Percentiles rank a stretch among this genome's conserved stretches.
Evolutionary conservation across 2,329 filamentous ascomycete genomes (phyloP).

Genomic region (Aureobasidium uvarum): DNA sequence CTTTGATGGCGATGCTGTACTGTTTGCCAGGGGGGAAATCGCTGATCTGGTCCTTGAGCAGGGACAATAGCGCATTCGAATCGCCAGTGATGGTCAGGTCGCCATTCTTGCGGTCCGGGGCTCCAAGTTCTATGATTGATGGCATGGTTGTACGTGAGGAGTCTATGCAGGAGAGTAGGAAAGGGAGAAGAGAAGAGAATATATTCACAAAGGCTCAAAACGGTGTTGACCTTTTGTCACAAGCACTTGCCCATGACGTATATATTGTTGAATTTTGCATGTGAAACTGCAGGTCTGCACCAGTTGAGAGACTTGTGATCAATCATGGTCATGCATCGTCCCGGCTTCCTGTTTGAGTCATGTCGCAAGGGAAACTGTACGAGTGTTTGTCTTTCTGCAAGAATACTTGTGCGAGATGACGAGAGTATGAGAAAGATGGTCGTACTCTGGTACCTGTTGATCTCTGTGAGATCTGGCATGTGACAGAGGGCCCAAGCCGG

Average conservation of each 20-base stretch:
- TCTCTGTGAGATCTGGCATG: slow-evolving; percentile 9
- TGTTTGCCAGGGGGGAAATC: slow-evolving; percentile 25
- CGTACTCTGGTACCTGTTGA: slow-evolving; percentile 3
- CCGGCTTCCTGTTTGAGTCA: too few species aligned
- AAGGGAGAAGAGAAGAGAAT: background rate
- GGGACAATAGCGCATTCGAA: background rate
- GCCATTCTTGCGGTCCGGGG: slow-evolving; percentile 19
- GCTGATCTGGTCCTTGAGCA: slow-evolving; percentile 5
- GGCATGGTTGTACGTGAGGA: background rate
- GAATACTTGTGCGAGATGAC: background rate
- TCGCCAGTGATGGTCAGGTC: background rate
- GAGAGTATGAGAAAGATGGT: background rate
- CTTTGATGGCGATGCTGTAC: slow-evolving; percentile 30
- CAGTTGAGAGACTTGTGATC: background rate
- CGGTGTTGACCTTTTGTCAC: slow-evolving; percentile 2
- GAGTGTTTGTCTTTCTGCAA: background rate
- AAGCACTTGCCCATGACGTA: background rate
- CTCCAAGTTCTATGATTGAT: slow-evolving; percentile 2
- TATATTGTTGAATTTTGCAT: background rate
- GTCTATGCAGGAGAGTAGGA: background rate
- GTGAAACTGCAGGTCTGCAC: background rate
- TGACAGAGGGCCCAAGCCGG: slow-evolving; percentile 6
- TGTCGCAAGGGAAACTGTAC: background rate
- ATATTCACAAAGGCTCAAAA: background rate
- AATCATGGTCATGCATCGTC: background rate